Base-by-base conservation (phyloP, 257 asterid genomes). In the Gynochthodes officinalis region DNA sequence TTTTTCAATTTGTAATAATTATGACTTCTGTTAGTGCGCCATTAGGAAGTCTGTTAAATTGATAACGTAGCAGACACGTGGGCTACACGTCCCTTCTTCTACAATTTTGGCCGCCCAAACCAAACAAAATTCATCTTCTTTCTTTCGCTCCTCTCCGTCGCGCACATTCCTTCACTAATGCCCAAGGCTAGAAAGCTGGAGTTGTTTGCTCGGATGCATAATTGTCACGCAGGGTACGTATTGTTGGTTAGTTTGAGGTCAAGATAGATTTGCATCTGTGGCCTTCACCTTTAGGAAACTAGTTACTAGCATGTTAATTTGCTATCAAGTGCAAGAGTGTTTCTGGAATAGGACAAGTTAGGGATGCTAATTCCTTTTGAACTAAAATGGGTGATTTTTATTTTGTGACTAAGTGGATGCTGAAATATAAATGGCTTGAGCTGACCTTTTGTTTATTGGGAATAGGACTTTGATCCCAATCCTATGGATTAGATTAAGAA, bases 131-230 rank as follows among this genome's bases (percentile, higher is more conserved):
- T n/a, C n/a, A n/a, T n/a, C n/a, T n/a, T n/a, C n/a, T n/a, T n/a
- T n/a, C n/a, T n/a, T n/a, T n/a, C n/a, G n/a, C n/a, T n/a, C n/a
- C n/a, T n/a, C n/a, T n/a, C n/a, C n/a, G n/a, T n/a, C n/a, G n/a
- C n/a, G n/a, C n/a, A n/a, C n/a, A n/a, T n/a, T n/a, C n/a, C n/a
- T n/a, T n/a, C n/a, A n/a, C n/a, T 94, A 72, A 94, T 97, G 88
- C 98, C 98, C 27, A 80, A 96, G 83, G 91, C 99, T 57, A 88
- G 99, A 81, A 94, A 94, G 85, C 87, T 94, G 85, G 99, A 94
- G 88, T 77, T 94, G 83, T 94, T 94, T 82, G 99, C 99, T 16
- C 85, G 99, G 86, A 84, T 88, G 96, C 96, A 94, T 84, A 94
- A 91, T 40, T 90, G 85, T 54, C 96, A 94, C 67, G 84, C 93